Conservation (phyloP, 148 eudicot species). For the Rheum nobile region DNA sequence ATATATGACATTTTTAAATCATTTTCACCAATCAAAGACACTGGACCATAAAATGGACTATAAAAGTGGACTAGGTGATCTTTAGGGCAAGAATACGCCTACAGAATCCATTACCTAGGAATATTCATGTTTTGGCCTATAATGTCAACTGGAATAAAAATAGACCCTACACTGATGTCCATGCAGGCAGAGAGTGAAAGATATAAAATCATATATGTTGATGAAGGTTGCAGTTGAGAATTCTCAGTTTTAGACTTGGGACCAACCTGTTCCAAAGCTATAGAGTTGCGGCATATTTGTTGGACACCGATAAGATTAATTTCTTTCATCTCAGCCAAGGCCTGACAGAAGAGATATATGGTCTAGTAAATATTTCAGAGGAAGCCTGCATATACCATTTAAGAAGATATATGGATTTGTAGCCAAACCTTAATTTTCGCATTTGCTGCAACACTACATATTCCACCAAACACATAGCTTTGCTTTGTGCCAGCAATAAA, state of each 20-base stretch:
- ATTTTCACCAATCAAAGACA: no score
- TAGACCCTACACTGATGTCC: neutral
- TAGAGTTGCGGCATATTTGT: constrained; percentile 95
- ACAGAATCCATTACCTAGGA: neutral
- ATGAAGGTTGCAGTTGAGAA: neutral
- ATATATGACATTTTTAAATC: no score
- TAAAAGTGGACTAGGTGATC: no score
- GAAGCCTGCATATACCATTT: neutral
- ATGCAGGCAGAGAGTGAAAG: neutral
- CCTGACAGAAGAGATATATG: constrained; percentile 32
- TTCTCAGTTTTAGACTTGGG: neutral
- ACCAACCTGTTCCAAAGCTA: constrained; percentile 90
- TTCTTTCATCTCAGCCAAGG: constrained; percentile 79
- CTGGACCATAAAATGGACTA: no score
- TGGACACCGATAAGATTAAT: constrained; percentile 97
- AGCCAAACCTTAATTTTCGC: constrained; percentile 66
- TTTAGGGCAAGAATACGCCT: no score
- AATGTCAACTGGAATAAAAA: neutral
- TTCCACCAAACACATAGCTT: constrained; percentile 89
- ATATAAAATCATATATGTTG: neutral
- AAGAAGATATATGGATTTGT: neutral
- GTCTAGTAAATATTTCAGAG: neutral
- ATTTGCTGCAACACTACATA: constrained; percentile 81
- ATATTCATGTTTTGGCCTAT: neutral
- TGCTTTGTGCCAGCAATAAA: constrained; percentile 70